Base-by-base conservation (phyloP, 495 filamentous ascomycete species). In the Letharia columbiana region DNA sequence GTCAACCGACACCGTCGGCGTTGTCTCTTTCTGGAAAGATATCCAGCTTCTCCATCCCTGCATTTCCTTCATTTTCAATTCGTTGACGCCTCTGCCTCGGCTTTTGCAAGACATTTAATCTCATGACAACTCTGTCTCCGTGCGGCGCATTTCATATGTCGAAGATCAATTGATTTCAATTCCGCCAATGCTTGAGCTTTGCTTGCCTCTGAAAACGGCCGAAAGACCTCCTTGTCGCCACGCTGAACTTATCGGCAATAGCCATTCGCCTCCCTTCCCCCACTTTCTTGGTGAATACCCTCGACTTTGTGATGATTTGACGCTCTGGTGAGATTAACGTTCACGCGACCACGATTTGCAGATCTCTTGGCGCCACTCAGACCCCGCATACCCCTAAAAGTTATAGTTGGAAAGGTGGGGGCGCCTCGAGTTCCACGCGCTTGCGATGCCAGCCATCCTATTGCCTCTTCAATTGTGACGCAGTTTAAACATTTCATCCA, bases 321-420 rank as follows among this genome's bases (percentile, higher is more conserved):
- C 3, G 9, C 15, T n/a, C 2, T 20, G 33, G 23, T 28, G 52
- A 47, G 47, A 60, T 61, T 64, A 59, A 28, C 37, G 62, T 44
- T 35, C 57, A 49, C 20, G 20, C 40, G 45, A 49, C 20, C 28
- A 56, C 9, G 10, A 50, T 28, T 50, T 35, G 58, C 47, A 45
- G 50, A 69, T 64, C 13, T 54, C 68, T 70, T 70, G 65, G 68
- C 68, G 35, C 65, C 65, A 70, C 40, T 44, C 52, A 31, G 15
- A 59, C 61, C 42, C 65, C 28, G 58, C 57, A 66, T 52, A 61
- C 9, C 15, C 31, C 42, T 8, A 23, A 8, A 23, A 39, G 13
- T 2, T 17, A 45, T 47, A 58, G 39, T 52, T n/a, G n/a, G n/a
- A n/a, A n/a, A n/a, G n/a, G 62, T 42, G 62, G 62, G 40, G 62